Conservation (phyloP, 2,329 filamentous ascomycete genomes). For the Cladorrhinum sp. region DNA sequence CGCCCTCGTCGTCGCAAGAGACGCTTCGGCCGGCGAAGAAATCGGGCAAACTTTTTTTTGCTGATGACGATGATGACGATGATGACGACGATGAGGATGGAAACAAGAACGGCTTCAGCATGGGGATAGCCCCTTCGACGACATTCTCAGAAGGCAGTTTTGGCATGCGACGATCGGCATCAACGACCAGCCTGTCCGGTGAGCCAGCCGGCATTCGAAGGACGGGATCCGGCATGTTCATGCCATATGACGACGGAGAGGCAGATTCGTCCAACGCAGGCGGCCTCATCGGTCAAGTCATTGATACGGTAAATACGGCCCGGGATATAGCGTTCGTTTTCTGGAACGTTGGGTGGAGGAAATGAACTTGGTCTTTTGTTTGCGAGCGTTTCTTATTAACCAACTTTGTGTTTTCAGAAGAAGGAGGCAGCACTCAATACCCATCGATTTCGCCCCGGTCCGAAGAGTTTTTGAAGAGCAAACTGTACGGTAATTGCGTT, state of each 20-base stretch:
- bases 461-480: constrained; percentile 21
- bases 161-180: constrained; percentile 48
- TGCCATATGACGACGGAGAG: constrained; percentile 79
- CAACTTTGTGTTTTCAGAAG: constrained; percentile 31
- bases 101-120: constrained; percentile 15
- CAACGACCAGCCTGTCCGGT: constrained; percentile 47
- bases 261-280: constrained; percentile 55
- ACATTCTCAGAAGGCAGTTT: constrained; percentile 24
- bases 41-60: constrained; percentile 63
- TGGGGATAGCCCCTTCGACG: constrained; percentile 23
- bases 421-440: constrained; percentile 28
- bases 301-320: constrained; percentile 75
- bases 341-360: constrained; percentile 68
- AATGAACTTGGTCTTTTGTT: constrained; percentile 35
- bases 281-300: constrained; percentile 72
- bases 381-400: constrained; percentile 29
- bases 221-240: constrained; percentile 85
- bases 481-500: constrained; percentile 26
- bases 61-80: constrained; percentile 58
- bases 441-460: constrained; percentile 26
- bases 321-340: constrained; percentile 69
- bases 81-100: constrained; percentile 48
- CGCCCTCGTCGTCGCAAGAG: constrained; percentile 78
- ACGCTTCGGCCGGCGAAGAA: constrained; percentile 70
- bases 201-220: constrained; percentile 65